A percentile compares a stretch with the other conserved stretches of the same genome.
Conservation (phyloP, 306 rosid species). For the Prunus persica region DNA sequence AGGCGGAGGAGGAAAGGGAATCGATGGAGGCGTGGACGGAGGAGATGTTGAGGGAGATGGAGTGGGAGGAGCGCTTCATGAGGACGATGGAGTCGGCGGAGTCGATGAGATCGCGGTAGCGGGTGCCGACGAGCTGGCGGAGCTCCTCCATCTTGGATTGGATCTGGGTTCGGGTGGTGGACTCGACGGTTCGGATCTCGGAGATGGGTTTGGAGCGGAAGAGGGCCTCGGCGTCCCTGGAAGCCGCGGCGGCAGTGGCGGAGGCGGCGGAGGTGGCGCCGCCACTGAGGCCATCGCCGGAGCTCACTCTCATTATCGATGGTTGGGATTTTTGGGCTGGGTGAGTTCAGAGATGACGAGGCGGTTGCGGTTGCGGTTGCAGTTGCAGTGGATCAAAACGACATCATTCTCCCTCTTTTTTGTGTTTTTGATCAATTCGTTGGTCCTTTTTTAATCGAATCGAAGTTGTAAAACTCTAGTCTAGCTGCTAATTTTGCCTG, state of each 20-base stretch:
- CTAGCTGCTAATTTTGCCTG: no score
- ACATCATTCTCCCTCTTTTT: neutral
- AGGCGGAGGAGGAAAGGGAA: slow-evolving; percentile 52
- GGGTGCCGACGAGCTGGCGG: slow-evolving; percentile 92
- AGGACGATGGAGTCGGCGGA: slow-evolving; percentile 91
- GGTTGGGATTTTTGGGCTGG: neutral
- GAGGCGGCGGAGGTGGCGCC: neutral
- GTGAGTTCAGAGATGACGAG: no score
- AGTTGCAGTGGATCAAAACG: neutral
- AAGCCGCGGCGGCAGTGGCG: neutral
- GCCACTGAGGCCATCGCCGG: neutral
- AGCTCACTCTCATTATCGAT: neutral
- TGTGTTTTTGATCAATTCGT: no score
- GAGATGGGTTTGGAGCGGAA: slow-evolving; percentile 73
- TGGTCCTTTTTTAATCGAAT: no score
- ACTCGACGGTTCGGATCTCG: slow-evolving; percentile 84
- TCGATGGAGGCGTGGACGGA: slow-evolving; percentile 55
- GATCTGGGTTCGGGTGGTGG: slow-evolving; percentile 70
- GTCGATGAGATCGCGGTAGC: slow-evolving; percentile 95
- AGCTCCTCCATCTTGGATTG: slow-evolving; percentile 94
- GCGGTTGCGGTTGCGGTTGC: neutral
- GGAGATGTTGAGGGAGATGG: slow-evolving; percentile 71
- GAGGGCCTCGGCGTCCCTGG: slow-evolving; percentile 72
- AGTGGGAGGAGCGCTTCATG: slow-evolving; percentile 63
- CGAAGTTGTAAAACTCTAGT: no score